Evolutionary conservation across 495 filamentous ascomycete species (phyloP).

Genomic region (Hypoxylon subgilvum): DNA sequence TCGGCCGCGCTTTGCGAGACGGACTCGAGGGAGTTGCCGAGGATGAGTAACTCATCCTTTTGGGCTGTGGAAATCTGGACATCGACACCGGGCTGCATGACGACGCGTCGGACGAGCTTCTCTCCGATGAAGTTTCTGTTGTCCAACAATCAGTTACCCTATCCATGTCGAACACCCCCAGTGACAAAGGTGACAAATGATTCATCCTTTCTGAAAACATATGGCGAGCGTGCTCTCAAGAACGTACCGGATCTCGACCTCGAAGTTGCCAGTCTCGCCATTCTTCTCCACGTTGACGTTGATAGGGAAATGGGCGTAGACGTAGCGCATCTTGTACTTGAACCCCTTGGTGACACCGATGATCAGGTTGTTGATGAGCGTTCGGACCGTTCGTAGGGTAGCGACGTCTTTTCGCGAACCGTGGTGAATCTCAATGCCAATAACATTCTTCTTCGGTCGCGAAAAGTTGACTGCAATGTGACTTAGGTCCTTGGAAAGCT

Average conservation of each 20-base stretch:
- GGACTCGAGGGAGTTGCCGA: constrained; percentile 91
- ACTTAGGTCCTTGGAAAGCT: constrained; percentile 92
- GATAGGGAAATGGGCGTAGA: constrained; percentile 99
- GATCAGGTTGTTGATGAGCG: constrained; percentile 96
- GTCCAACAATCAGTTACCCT: constrained; percentile 10
- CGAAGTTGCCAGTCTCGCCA: constrained; percentile 79
- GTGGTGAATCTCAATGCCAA: constrained; percentile 97
- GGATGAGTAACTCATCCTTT: constrained; percentile 95
- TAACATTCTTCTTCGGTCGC: constrained; percentile 75
- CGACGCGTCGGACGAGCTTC: constrained; percentile 95
- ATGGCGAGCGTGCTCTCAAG: background rate
- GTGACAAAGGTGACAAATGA: background rate
- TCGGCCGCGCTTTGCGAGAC: constrained; percentile 98
- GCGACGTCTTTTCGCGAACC: constrained; percentile 96
- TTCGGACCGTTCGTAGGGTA: constrained; percentile 95
- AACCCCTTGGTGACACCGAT: constrained; percentile 97
- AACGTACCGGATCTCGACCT: constrained; percentile 96
- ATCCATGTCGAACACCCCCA: background rate
- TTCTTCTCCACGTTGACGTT: constrained; percentile 99
- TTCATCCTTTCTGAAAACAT: background rate
- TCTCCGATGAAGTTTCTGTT: constrained; percentile 98
- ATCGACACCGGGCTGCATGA: constrained; percentile 87
- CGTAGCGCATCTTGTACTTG: constrained; percentile 99
- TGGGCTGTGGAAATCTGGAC: constrained; percentile 85
- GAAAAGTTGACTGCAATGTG: constrained; percentile 96